Evolutionary conservation across 139 green algal species (phyloP).

Genomic region (Marvania coccoides): DNA sequence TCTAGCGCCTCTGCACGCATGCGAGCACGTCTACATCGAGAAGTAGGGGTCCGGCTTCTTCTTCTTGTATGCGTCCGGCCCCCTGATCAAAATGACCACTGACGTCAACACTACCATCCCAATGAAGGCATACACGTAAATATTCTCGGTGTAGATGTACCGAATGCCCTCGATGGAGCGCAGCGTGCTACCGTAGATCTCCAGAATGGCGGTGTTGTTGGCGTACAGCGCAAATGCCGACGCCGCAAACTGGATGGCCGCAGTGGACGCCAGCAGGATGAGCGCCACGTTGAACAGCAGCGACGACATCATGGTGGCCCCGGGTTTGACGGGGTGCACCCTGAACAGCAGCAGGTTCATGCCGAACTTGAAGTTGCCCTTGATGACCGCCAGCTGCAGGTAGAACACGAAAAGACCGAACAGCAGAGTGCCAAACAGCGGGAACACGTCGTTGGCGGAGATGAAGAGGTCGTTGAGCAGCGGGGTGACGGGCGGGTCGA

Average conservation of each 20-base stretch:
- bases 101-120: slow-evolving; percentile 38
- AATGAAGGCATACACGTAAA: slow-evolving; percentile 71
- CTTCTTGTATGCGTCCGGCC: slow-evolving; percentile 47
- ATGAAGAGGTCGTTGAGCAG: slow-evolving; percentile 91
- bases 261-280: slow-evolving; percentile 77
- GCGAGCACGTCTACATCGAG: slow-evolving; percentile 8
- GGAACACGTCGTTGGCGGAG: slow-evolving; percentile 67
- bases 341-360: slow-evolving; percentile 81
- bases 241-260: slow-evolving; percentile 91
- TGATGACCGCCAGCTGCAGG: slow-evolving; percentile 57
- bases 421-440: slow-evolving; percentile 78
- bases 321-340: slow-evolving; percentile 74
- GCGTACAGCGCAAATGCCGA: slow-evolving; percentile 80
- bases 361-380: slow-evolving; percentile 87
- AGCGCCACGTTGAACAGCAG: slow-evolving; percentile 94
- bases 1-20: no score
- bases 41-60: slow-evolving; percentile 42
- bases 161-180: slow-evolving; percentile 63
- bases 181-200: slow-evolving; percentile 61
- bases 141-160: slow-evolving; percentile 78
- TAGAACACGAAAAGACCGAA: slow-evolving; percentile 96
- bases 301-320: slow-evolving; percentile 86
- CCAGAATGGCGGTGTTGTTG: slow-evolving; percentile 65
- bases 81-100: slow-evolving; percentile 27
- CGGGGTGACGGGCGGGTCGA: slow-evolving; percentile 61